Percentiles rank a stretch among this genome's conserved stretches.
Conservation (phyloP, 805 yeast genomes). For the Saturnispora serradocipensis region DNA sequence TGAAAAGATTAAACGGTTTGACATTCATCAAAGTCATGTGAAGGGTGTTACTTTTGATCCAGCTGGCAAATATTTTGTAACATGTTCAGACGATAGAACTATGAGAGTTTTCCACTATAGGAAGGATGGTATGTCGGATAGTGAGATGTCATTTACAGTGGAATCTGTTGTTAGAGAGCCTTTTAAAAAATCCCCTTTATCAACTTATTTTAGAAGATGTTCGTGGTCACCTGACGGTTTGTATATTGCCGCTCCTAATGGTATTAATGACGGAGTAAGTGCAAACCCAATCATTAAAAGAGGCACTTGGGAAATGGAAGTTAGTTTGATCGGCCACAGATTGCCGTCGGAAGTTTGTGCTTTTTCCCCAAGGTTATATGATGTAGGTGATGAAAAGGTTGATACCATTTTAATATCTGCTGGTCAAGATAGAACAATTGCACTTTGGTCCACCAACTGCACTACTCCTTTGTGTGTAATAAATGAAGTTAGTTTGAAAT, state of each 20-base stretch:
- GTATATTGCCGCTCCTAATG: constrained; percentile 77
- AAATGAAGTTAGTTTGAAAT: constrained; percentile 60
- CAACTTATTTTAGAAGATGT: constrained; percentile 78
- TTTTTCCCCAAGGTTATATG: constrained; percentile 63
- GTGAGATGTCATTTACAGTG: constrained; percentile 72
- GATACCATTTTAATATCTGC: constrained; percentile 82
- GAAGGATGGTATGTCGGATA: constrained; percentile 40
- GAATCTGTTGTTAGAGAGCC: constrained; percentile 82
- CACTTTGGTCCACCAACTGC: constrained; percentile 75
- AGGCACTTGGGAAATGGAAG: constrained; percentile 71
- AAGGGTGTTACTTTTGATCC: constrained; percentile 98
- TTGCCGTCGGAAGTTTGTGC: constrained; percentile 77
- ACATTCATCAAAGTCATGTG: constrained; percentile 89
- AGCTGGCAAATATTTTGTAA: constrained; percentile 94
- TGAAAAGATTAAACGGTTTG: constrained; percentile 80
- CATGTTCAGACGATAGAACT: constrained; percentile 93
- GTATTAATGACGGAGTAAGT: constrained; percentile 74
- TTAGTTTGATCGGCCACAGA: constrained; percentile 73
- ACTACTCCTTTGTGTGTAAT: constrained; percentile 77
- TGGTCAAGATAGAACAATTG: constrained; percentile 86
- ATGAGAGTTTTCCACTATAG: constrained; percentile 82
- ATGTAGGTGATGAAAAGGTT: constrained; percentile 21
- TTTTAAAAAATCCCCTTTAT: constrained; percentile 78
- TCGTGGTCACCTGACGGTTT: constrained; percentile 94
- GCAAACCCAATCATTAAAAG: constrained; percentile 65